These are phyloP conservation scores for Herpetospermum pedunculosum DNA, from an alignment of 306 rosid species.

Conservation along the genomic window DNA sequence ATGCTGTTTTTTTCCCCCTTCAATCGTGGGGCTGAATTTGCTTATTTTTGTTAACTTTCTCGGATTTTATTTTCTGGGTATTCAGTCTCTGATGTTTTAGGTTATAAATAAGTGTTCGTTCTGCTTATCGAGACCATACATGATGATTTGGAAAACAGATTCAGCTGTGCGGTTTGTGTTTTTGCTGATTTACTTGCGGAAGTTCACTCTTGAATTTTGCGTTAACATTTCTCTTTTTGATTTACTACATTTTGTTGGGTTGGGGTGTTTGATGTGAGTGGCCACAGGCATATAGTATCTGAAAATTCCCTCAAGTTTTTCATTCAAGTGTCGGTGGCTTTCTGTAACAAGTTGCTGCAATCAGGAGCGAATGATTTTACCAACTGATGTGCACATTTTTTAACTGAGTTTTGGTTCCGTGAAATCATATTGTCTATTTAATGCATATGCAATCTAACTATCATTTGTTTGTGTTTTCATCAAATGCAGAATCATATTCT, in stretches of 20 bases:
- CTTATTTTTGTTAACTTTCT: background rate
- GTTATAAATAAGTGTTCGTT: background rate
- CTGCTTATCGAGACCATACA: background rate
- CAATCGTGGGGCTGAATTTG: background rate
- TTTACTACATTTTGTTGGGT: background rate
- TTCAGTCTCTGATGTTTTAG: background rate
- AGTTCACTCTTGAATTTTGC: background rate
- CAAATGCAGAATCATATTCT: constrained; percentile 5
- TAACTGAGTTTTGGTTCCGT: background rate
- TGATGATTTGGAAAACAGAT: background rate
- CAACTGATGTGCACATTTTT: background rate
- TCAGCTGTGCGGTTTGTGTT: background rate
- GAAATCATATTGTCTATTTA: background rate
- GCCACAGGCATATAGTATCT: background rate
- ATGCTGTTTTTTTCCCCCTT: background rate
- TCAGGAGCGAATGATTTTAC: background rate
- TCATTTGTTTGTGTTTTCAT: constrained; percentile 2
- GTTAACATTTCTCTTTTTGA: background rate
- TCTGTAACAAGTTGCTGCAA: background rate
- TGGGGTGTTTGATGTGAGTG: background rate
- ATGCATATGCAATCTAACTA: background rate
- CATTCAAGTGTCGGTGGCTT: background rate
- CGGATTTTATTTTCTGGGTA: background rate
- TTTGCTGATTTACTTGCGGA: background rate
- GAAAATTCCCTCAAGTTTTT: background rate